Conservation (phyloP, 192 early-diverging fungal species). For the Radiomyces spectabilis region DNA sequence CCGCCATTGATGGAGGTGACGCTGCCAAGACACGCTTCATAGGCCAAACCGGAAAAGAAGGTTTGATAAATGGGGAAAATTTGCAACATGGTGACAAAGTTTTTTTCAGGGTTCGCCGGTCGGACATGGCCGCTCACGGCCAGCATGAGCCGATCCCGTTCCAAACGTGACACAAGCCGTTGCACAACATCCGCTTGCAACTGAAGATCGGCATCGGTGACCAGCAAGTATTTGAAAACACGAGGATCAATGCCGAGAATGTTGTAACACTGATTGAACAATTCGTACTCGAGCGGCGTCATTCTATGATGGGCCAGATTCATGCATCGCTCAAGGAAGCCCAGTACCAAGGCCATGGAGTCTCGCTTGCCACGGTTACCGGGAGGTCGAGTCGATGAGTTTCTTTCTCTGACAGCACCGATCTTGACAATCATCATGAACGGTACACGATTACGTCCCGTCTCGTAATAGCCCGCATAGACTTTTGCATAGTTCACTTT, state of each 20-base stretch:
- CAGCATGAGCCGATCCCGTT: constrained; percentile 48
- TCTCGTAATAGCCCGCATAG: constrained; percentile 56
- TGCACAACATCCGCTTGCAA: constrained; percentile 47
- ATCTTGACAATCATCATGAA: constrained; percentile 59
- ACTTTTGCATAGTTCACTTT: constrained; percentile 64
- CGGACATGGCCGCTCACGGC: constrained; percentile 62
- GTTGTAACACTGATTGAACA: constrained; percentile 59
- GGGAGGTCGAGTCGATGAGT: constrained; percentile 29
- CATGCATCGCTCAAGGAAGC: constrained; percentile 73
- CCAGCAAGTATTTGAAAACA: constrained; percentile 54
- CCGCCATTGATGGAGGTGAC: constrained; percentile 57
- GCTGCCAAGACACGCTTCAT: constrained; percentile 58
- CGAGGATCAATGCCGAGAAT: constrained; percentile 56
- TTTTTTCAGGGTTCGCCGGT: constrained; percentile 54
- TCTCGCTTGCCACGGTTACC: constrained; percentile 84
- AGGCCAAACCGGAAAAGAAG: constrained; percentile 55
- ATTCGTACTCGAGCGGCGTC: constrained; percentile 60
- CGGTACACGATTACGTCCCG: constrained; percentile 45
- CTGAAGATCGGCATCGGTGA: constrained; percentile 63
- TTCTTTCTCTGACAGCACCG: constrained; percentile 42
- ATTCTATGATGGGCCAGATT: constrained; percentile 48
- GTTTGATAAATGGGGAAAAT: constrained; percentile 61
- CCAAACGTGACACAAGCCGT: constrained; percentile 44
- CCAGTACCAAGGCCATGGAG: constrained; percentile 79
- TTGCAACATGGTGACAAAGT: constrained; percentile 60